phyloP scores from a whole-genome alignment of 768 basidiomycete species.

The Suillus tomentosus region DNA sequence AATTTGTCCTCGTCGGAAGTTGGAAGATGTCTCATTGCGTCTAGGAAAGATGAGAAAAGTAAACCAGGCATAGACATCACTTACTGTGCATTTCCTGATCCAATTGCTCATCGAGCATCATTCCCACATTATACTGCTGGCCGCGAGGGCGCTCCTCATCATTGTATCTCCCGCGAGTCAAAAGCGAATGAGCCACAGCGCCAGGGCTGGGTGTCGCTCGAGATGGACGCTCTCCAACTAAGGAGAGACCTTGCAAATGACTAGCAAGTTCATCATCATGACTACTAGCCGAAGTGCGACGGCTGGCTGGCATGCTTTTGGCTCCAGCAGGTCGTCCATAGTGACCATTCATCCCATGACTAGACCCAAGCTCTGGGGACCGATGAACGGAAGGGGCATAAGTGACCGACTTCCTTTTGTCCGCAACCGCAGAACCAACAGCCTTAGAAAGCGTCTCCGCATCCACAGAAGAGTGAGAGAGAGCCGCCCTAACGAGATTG shows the following conservation, averaged over 20 bases:
- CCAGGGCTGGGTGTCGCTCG: conserved; percentile 57
- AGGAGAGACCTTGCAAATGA: conserved; percentile 71
- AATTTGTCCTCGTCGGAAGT: conserved; percentile 92
- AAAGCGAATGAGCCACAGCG: conserved; percentile 53
- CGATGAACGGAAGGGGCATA: conserved; percentile 78
- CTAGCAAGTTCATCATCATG: conserved; percentile 81
- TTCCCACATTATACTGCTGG: conserved; percentile 75
- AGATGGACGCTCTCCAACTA: conserved; percentile 62
- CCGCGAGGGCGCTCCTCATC: conserved; percentile 62
- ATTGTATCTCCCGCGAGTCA: conserved; percentile 54
- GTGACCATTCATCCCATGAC: conserved; percentile 48
- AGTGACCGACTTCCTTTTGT: conserved; percentile 86
- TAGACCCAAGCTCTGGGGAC: conserved; percentile 63
- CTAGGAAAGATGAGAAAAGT: conserved; percentile 40
- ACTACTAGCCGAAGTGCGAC: conserved; percentile 85
- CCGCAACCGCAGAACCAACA: conserved; percentile 62
- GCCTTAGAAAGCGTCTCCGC: conserved; percentile 66
- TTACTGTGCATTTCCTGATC: conserved; percentile 94
- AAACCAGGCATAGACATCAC: conserved; percentile 32
- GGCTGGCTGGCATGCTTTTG: conserved; percentile 91
- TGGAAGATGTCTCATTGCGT: conserved; percentile 85
- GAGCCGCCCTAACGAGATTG: conserved; percentile 41
- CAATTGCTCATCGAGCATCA: conserved; percentile 91
- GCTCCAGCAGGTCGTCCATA: conserved; percentile 73
- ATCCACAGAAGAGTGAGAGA: conserved; percentile 57